phyloP scores from a whole-genome alignment of 805 yeast species.

The Clavispora fructus region DNA sequence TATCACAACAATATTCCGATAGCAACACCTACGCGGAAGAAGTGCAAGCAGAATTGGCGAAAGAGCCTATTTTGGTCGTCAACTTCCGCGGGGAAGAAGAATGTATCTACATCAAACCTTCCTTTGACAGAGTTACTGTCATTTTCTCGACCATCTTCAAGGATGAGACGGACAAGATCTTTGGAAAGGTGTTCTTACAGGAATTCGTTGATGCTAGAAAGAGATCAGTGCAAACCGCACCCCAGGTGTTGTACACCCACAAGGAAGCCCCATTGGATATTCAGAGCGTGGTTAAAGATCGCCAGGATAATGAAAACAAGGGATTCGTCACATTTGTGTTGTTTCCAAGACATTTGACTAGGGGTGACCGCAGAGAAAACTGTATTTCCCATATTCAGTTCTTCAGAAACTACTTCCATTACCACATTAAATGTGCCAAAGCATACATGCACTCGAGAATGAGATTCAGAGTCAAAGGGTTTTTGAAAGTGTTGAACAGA shows the following conservation, averaged over 20 bases:
- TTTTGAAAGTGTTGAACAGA: constrained; percentile 90
- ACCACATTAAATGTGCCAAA: constrained; percentile 96
- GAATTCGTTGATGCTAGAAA: constrained; percentile 96
- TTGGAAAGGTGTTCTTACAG: constrained; percentile 84
- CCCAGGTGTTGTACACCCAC: constrained; percentile 90
- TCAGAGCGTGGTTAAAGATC: constrained; percentile 34
- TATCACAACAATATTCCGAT: constrained; percentile 46
- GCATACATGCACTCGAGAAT: constrained; percentile 98
- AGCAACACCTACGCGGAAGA: constrained; percentile 41
- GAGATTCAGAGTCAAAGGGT: constrained; percentile 93
- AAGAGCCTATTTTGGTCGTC: constrained; percentile 59
- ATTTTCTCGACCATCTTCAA: constrained; percentile 90
- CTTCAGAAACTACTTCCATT: constrained; percentile 96
- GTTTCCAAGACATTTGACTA: constrained; percentile 72
- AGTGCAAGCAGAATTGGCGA: constrained; percentile 37
- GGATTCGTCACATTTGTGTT: constrained; percentile 64
- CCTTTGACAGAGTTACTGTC: constrained; percentile 94
- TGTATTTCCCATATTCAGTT: constrained; percentile 87
- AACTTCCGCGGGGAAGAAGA: constrained; percentile 87
- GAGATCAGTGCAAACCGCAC: constrained; percentile 94
- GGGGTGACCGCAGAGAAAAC: constrained; percentile 67
- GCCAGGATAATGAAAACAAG: constrained; percentile 40
- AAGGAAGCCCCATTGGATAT: constrained; percentile 88
- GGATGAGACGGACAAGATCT: constrained; percentile 93
- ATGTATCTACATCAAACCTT: constrained; percentile 82